Conservation (phyloP, 176 grass and related monocot species). For the Hordeum marinum region DNA sequence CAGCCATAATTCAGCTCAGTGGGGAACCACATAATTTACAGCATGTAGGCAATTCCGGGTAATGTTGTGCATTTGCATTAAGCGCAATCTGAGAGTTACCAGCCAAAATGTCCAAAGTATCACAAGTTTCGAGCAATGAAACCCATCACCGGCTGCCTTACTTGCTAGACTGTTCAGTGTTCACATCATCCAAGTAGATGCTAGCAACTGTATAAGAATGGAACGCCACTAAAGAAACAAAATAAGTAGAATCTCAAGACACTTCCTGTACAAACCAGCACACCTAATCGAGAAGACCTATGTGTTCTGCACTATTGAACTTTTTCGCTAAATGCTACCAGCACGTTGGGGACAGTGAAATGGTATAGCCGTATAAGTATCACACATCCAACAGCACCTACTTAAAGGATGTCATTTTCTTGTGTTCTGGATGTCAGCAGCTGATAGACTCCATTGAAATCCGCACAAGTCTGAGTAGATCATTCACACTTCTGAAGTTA, state of each 20-base stretch:
- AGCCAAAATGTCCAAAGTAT: constrained; percentile 3
- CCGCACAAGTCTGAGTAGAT: constrained; percentile 76
- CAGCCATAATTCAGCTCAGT: constrained; percentile 27
- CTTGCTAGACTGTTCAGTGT: neutral
- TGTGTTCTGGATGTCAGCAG: constrained; percentile 30
- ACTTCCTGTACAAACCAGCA: constrained; percentile 38
- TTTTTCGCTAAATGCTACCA: constrained; percentile 21
- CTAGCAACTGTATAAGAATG: constrained; percentile 12
- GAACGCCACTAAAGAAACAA: constrained; percentile 1
- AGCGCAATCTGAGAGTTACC: neutral
- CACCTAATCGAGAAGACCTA: constrained; percentile 16
- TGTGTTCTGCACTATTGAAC: constrained; percentile 12
- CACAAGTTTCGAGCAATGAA: neutral
- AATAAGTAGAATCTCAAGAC: constrained; percentile 12
- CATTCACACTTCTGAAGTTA: constrained; percentile 81
- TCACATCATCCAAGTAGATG: constrained; percentile 31
- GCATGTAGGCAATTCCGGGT: constrained; percentile 4
- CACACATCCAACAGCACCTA: constrained; percentile 3
- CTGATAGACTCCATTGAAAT: constrained; percentile 87
- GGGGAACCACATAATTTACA: constrained; percentile 32
- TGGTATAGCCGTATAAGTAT: neutral
- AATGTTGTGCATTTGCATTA: constrained; percentile 13
- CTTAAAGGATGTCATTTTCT: constrained; percentile 19
- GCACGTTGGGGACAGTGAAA: neutral
- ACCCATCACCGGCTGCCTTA: constrained; percentile 26